Evolutionary conservation across 768 basidiomycete genomes (phyloP).

Genomic region (Agrocybe chaxingu): DNA sequence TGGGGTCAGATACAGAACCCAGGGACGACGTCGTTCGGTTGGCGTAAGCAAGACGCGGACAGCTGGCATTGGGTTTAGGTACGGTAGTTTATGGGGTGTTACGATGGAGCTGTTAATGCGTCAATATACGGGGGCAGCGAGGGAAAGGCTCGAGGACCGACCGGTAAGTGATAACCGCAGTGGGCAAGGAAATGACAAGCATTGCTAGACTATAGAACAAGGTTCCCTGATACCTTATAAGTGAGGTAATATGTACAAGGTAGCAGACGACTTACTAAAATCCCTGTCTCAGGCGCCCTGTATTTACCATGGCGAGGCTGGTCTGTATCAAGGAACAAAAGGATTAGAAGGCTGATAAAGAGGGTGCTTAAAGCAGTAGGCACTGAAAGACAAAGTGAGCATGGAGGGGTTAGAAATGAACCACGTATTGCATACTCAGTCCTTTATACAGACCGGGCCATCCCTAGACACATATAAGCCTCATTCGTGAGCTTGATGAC

Average conservation of each 20-base stretch:
- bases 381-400: conserved; percentile 26
- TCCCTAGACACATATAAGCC: conserved; percentile 35
- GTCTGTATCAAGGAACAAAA: conserved; percentile 55
- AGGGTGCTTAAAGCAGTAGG: conserved; percentile 45
- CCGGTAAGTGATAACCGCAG: conserved; percentile 76
- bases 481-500: background rate
- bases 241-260: background rate
- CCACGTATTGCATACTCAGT: conserved; percentile 38
- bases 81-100: conserved; percentile 75
- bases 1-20: conserved; percentile 79
- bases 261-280: conserved; percentile 32
- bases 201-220: conserved; percentile 62
- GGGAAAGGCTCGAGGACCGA: conserved; percentile 26
- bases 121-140: conserved; percentile 1
- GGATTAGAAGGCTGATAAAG: conserved; percentile 53
- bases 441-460: conserved; percentile 80
- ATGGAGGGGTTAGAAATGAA: background rate
- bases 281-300: conserved; percentile 56
- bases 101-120: conserved; percentile 61
- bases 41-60: conserved; percentile 75
- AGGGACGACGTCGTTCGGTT: conserved; percentile 75
- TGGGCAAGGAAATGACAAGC: conserved; percentile 65
- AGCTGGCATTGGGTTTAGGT: conserved; percentile 51
- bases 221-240: conserved; percentile 39
- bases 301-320: conserved; percentile 64